Evolutionary conservation across 2,329 filamentous ascomycete genomes (phyloP), one percentile per base, ranked within the genome.

Genomic region (Clonostachys chloroleuca): DNA sequence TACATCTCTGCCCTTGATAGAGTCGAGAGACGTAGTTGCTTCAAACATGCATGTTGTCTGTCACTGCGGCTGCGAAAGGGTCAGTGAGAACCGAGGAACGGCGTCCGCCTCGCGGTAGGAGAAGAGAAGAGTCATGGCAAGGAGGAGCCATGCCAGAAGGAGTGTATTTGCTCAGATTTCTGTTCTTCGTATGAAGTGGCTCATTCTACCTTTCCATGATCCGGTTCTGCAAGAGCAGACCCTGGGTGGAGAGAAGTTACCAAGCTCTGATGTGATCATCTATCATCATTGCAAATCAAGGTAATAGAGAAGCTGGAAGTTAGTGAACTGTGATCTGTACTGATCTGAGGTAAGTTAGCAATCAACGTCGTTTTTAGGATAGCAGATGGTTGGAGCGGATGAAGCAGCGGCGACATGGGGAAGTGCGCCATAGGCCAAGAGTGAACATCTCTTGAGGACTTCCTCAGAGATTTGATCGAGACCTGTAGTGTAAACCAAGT

Each of bases 81-180:
- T 36, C 6, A 24, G 16, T 5, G 39, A 36, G 33, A 36, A 14
- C 17, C 13, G 14, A 44, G 16, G 24, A 18, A 17, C 13, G 10
- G 34, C 18, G 7, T 5, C 13, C 16, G 34, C 12, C 12, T 36
- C n/a, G 34, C 12, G 24, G 24, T 6, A 35, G 8, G 42, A 33
- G 47, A 17, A 37, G 34, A 17, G 37, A 40, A 24, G 18, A 45
- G 20, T 34, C 13, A 40, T 13, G 47, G 49, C 34, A 40, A 24
- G 35, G 13, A 37, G 35, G 18, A 44, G 55, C 53, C 49, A 53
- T 40, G 37, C 24, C 36, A 17, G 44, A 34, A 40, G 37, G 42
- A 40, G 49, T 40, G 41, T n/a, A 24, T 49, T 56, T 67, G 70
- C 71, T 75, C 73, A 66, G 73, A 75, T 75, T 53, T 75, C 73